Evolutionary conservation across 495 filamentous ascomycete species (phyloP), one percentile per base, ranked within the genome.

Genomic region (Talaromyces thailandensis): DNA sequence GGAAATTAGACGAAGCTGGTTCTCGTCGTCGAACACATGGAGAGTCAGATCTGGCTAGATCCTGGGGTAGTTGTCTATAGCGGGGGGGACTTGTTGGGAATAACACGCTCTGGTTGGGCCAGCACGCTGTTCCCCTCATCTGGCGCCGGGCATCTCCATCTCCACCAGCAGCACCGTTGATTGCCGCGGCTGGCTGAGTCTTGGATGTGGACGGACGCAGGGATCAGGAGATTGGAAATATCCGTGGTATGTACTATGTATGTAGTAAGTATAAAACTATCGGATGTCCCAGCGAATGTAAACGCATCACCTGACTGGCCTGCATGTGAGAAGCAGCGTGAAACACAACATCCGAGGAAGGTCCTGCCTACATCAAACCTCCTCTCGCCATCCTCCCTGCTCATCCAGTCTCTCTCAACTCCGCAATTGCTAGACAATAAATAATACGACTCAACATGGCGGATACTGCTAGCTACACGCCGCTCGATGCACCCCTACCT

Each of bases 401-500:
- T 4, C 6, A 45, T 45, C 43, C 43, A 40, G 3, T 53, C 50
- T 53, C 23, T 7, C 25, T 32, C 16, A 29, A 5, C 55, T 21
- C 1, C 52, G 16, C n/a, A 31, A 21, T 6, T 55, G 23, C 12
- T 24, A 0, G 7, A 52, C 11, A 16, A 26, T 3, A 12, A 28
- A 6, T 26, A 28, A n/a, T 16, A 21, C 24, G 5, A 21, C 5
- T 53, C 50, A 3, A 16, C 32, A 48, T 60, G 57, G 28, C 55
- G 2, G 12, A 2, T 14, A 61, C 59, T 52, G 59, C 11, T 16
- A 23, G 43, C 18, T 75, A 75, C 64, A 69, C 66, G 18, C 80
- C 81, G 8, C 53, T 75, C 63, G 75, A 75, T n/a, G 70, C 73
- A n/a, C 70, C 79, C 43, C 65, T 82, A 8, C 73, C 78, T 14